phyloP scores from a whole-genome alignment of 1,284 basidiomycete species.

The Tilletia setariae region DNA sequence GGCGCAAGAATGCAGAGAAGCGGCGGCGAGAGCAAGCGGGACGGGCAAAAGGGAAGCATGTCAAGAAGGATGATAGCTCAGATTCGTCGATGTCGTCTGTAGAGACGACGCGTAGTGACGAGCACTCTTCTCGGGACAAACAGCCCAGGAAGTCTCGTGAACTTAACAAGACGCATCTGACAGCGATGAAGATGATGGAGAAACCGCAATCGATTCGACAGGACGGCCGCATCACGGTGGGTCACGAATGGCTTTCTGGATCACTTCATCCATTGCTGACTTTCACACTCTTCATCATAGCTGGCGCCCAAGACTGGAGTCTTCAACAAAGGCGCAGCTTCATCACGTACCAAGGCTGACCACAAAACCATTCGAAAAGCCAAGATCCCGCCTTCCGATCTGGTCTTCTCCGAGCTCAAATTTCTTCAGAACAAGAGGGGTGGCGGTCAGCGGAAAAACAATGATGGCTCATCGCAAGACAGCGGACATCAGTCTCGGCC shows the following conservation, averaged over 20 bases:
- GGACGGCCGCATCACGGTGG: constrained; percentile 2
- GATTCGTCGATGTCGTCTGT: neutral
- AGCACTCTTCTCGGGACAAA: neutral
- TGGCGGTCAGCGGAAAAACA: neutral
- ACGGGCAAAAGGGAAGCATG: no score
- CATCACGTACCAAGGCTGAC: neutral
- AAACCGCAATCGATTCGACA: neutral
- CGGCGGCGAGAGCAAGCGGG: neutral
- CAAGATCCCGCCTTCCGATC: neutral
- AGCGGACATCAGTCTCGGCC: no score
- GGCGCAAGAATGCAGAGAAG: neutral
- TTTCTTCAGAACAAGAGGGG: neutral
- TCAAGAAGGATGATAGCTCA: neutral
- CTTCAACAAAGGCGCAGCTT: constrained; percentile 6
- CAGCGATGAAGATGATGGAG: neutral
- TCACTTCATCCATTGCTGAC: neutral
- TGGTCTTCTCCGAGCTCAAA: neutral
- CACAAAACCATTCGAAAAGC: neutral
- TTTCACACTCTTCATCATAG: neutral
- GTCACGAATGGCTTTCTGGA: neutral
- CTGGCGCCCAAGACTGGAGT: neutral
- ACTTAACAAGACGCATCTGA: neutral
- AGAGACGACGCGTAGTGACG: neutral
- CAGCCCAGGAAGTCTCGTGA: neutral
- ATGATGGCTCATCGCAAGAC: neutral